Evolutionary conservation across 2,329 filamentous ascomycete genomes (phyloP).

Genomic region (Colletotrichum phormii): DNA sequence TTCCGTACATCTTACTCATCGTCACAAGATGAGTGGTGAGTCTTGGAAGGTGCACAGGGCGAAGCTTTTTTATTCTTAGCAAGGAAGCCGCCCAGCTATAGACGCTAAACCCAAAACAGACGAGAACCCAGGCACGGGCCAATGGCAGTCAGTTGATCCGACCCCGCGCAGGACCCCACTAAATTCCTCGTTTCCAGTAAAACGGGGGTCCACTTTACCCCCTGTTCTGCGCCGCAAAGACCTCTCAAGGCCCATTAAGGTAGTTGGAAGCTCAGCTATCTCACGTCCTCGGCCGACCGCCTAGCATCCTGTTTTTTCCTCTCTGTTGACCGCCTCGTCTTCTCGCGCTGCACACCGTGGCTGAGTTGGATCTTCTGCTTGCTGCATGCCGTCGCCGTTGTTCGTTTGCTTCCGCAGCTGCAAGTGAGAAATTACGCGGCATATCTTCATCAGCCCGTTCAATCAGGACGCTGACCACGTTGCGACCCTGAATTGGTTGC

Average conservation of each 20-base stretch:
- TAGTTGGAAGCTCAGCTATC: not conserved
- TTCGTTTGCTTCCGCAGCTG: not conserved
- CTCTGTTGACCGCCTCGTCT: slow-evolving; percentile 11
- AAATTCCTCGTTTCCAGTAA: slow-evolving; percentile 25
- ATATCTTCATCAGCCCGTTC: not conserved
- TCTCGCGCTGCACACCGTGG: not conserved
- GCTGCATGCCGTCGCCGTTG: not conserved
- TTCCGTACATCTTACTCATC: too few species aligned
- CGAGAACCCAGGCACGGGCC: not conserved
- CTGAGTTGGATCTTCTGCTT: not conserved
- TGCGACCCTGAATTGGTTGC: not conserved
- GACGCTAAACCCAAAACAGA: slow-evolving; percentile 23
- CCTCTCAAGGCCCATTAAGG: too few species aligned
- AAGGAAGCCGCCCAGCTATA: not conserved
- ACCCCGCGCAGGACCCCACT: slow-evolving; percentile 22
- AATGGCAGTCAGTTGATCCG: slow-evolving; percentile 13
- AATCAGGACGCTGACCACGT: not conserved
- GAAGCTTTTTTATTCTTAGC: slow-evolving; percentile 12
- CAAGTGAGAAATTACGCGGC: not conserved
- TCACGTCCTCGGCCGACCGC: slow-evolving; percentile 29
- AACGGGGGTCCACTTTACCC: slow-evolving; percentile 13
- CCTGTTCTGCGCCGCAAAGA: slow-evolving; percentile 19
- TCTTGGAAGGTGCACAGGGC: not conserved
- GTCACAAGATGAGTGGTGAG: not conserved
- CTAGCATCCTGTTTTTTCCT: slow-evolving; percentile 14